Conservation (phyloP, 73 alveolate genomes). For the Paramecium octaurelia region DNA sequence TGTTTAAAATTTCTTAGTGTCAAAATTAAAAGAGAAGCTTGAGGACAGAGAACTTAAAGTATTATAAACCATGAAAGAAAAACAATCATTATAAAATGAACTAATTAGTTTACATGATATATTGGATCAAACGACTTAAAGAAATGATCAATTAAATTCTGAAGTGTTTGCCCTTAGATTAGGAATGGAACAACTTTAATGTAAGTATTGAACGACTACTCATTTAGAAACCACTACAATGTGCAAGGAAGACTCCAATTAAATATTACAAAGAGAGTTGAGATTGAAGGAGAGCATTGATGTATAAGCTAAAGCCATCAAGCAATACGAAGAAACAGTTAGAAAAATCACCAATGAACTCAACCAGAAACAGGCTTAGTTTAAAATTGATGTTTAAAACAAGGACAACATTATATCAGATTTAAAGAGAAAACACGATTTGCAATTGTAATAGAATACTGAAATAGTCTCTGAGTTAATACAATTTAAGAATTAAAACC, state of each 20-base stretch:
- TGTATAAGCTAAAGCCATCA: not conserved
- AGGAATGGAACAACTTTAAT: conserved; percentile 1
- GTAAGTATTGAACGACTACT: not conserved
- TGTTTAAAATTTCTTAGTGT: not conserved
- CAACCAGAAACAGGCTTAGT: not conserved
- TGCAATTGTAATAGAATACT: not conserved
- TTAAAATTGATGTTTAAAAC: not conserved
- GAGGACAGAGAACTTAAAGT: conserved; percentile 41
- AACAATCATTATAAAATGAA: not conserved
- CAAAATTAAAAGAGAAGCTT: not conserved
- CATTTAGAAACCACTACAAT: not conserved
- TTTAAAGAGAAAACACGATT: not conserved
- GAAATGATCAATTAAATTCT: conserved; percentile 27
- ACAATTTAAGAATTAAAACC: not conserved
- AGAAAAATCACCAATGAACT: not conserved
- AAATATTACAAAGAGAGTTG: not conserved
- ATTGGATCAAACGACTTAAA: not conserved
- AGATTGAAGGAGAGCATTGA: not conserved
- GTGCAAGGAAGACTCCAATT: not conserved
- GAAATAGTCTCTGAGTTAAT: conserved; percentile 8
- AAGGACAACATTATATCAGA: not conserved
- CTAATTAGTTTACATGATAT: not conserved
- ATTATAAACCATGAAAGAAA: not conserved
- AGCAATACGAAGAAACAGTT: not conserved
- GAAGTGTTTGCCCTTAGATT: conserved; percentile 9